Percentiles rank a stretch among this genome's conserved stretches.
phyloP scores from a whole-genome alignment of 441 rosid genomes.

The Gossypium schwendimanii region DNA sequence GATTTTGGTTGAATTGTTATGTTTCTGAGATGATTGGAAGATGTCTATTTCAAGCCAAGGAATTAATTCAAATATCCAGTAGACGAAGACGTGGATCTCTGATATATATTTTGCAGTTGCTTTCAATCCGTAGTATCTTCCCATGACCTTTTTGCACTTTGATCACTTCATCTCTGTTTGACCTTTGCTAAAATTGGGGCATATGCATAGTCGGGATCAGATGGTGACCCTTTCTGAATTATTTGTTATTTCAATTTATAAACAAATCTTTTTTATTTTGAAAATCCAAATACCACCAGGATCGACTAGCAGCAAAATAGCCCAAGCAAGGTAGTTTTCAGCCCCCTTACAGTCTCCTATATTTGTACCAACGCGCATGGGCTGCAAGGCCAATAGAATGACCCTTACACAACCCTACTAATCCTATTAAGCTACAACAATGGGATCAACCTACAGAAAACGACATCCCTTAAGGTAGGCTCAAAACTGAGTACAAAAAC shows the following conservation, averaged over 20 bases:
- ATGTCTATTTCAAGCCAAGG: slow-evolving; percentile 6
- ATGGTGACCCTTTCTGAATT: neutral
- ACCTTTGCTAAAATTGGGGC: neutral
- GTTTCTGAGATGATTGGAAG: neutral
- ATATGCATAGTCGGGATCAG: neutral
- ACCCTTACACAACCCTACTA: no score
- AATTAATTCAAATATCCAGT: neutral
- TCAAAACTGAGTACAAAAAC: no score
- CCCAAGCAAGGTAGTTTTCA: no score
- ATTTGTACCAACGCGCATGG: no score
- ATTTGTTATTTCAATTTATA: neutral
- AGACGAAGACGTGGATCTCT: neutral
- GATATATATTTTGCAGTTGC: neutral
- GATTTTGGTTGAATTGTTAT: neutral
- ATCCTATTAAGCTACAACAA: no score
- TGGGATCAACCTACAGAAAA: no score
- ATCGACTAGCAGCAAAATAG: no score
- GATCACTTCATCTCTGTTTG: neutral
- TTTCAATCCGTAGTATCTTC: neutral
- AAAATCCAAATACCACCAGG: no score
- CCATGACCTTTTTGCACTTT: neutral
- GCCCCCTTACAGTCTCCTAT: no score
- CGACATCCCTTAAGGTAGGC: no score
- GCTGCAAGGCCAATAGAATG: no score
- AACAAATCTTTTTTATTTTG: no score